Base-by-base conservation (phyloP, 305 asterid genomes). In the Caryopteris hybrid region DNA sequence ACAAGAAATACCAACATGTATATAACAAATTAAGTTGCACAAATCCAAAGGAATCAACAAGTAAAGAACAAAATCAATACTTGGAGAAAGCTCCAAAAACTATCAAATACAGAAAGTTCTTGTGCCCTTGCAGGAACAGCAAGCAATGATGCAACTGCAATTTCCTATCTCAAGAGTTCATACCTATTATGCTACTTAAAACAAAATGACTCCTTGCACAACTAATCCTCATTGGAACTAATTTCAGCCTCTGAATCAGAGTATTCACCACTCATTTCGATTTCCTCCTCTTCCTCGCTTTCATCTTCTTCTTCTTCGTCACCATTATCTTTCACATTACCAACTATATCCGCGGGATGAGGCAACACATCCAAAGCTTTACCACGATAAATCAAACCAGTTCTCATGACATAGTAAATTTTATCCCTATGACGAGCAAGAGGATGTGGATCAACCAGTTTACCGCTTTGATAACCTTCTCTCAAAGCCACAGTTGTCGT, bases 401-500 rank as follows among this genome's bases (percentile, higher is more conserved):
- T 92, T 80, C 96, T 84, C 97, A 88, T 88, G 38, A 88, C 84
- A 64, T 85, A 84, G 76, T 85, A 67, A 76, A 86, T 71, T 68
- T 91, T 91, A 60, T 78, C 88, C 78, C 97, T 84, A 31, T 85
- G 86, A 4, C 82, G 76, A 16, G 86, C 85, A 64, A 91, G 73
- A 45, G 87, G 90, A 66, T 83, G 84, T 8, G 84, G 87, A 25
- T 88, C 84, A 12, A 83, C 83, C 73, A 91, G 71, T 68, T 80
- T 84, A 43, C 97, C 99, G 64, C 87, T 59, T 25, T 82, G 86
- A 61, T 94, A 91, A 34, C 96, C 97, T 78, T 89, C 96, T 81
- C 89, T 89, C 83, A 94, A 64, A 7, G 88, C 91, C 69, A 94
- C 89, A 42, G 90, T 91, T 2, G 99, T 91, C 5, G 97, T 94